A percentile compares a stretch with the other conserved stretches of the same genome.
Evolutionary conservation across 2,329 filamentous ascomycete genomes (phyloP).

Genomic region (Pseudocercospora eumusae): DNA sequence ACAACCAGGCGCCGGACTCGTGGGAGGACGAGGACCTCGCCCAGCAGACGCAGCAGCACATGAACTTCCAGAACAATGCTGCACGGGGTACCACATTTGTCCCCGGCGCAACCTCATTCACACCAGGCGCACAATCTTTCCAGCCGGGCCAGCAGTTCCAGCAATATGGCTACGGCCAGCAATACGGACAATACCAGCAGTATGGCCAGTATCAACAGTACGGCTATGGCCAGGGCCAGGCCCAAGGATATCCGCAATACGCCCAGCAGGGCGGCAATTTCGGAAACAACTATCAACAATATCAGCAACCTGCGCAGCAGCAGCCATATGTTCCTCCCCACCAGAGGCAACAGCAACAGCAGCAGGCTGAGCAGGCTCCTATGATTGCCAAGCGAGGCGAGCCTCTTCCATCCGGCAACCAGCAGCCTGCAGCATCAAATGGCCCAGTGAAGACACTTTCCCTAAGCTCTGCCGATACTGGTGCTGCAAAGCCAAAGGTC

Average conservation of each 20-base stretch:
- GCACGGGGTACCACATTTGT: slow-evolving; percentile 33
- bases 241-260: slow-evolving; percentile 39
- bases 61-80: slow-evolving; percentile 39
- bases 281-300: slow-evolving; percentile 49
- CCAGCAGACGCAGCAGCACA: slow-evolving; percentile 42
- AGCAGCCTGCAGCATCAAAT: slow-evolving; percentile 54
- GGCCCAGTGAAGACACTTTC: slow-evolving; percentile 64
- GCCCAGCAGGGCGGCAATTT: slow-evolving; percentile 49
- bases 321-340: slow-evolving; percentile 45
- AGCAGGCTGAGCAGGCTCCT: slow-evolving; percentile 53
- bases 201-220: slow-evolving; percentile 41
- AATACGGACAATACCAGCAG: slow-evolving; percentile 35
- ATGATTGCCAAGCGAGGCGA: slow-evolving; percentile 65
- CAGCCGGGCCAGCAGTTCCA: slow-evolving; percentile 37
- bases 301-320: slow-evolving; percentile 45
- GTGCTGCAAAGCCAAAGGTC: slow-evolving; percentile 57
- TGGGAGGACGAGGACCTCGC: slow-evolving; percentile 66
- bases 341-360: slow-evolving; percentile 49
- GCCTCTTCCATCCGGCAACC: slow-evolving; percentile 50
- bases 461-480: slow-evolving; percentile 52
- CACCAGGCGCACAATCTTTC: slow-evolving; percentile 41
- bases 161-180: slow-evolving; percentile 44
- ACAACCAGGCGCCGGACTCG: slow-evolving; percentile 56
- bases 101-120: slow-evolving; percentile 42
- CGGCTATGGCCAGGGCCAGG: slow-evolving; percentile 37